These are phyloP conservation scores for Cryptosporidium sp. DNA, from an alignment of 169 alveolate species.

Conservation along the genomic window DNA sequence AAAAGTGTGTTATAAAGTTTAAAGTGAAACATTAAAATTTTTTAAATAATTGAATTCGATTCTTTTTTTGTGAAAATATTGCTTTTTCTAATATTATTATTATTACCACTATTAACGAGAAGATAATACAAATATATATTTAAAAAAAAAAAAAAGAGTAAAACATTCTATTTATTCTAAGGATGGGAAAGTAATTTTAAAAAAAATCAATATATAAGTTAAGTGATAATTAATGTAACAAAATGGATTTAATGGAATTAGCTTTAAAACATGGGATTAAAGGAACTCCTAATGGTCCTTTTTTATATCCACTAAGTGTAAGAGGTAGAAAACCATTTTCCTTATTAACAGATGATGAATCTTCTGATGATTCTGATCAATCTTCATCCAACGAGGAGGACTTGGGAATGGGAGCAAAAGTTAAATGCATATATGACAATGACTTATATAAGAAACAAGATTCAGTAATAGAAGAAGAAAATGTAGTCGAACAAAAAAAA, in stretches of 20 bases:
- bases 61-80: too few species aligned
- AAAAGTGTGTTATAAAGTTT: background rate
- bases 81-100: too few species aligned
- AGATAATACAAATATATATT: too few species aligned
- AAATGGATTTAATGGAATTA: constrained; percentile 61
- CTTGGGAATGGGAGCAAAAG: constrained; percentile 4
- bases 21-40: background rate
- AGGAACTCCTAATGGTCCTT: constrained; percentile 61
- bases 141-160: too few species aligned
- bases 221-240: background rate
- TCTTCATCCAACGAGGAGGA: constrained; percentile 19
- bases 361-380: background rate
- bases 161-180: background rate
- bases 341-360: constrained; percentile 61
- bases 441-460: constrained; percentile 8
- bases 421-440: constrained; percentile 1
- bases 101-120: too few species aligned
- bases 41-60: background rate
- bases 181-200: background rate
- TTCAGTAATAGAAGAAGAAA: background rate
- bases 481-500: background rate
- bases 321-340: constrained; percentile 65
- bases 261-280: constrained; percentile 33
- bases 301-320: constrained; percentile 26
- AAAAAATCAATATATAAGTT: background rate